These are phyloP conservation scores for Myriosclerotinia duriaeana DNA, from an alignment of 2,329 filamentous ascomycete genomes.

Conservation along the genomic window DNA sequence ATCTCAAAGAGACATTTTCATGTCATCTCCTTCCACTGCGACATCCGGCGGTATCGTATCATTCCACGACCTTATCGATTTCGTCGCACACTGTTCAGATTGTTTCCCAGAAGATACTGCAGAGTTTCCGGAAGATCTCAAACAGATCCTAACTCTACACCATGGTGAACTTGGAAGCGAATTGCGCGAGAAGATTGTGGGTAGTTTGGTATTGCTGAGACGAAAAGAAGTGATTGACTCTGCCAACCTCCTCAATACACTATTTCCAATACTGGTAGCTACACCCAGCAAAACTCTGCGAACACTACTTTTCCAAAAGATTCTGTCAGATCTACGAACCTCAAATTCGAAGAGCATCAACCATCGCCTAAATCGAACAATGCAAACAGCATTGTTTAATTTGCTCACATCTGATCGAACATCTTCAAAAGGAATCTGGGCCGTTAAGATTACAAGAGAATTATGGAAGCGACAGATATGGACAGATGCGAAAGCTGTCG, in stretches of 20 bases:
- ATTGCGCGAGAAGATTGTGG: conserved; percentile 89
- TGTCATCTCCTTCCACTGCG: conserved; percentile 75
- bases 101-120: conserved; percentile 82
- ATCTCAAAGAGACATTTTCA: conserved; percentile 86
- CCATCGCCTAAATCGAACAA: conserved; percentile 87
- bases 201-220: conserved; percentile 79
- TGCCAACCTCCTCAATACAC: conserved; percentile 74
- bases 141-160: conserved; percentile 75
- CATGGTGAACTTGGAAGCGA: conserved; percentile 81
- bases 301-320: conserved; percentile 81
- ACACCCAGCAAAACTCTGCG: conserved; percentile 89
- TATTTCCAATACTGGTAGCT: conserved; percentile 93
- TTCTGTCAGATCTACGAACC: conserved; percentile 83
- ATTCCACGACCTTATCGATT: conserved; percentile 87
- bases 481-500: conserved; percentile 92
- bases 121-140: conserved; percentile 76
- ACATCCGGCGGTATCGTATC: conserved; percentile 77
- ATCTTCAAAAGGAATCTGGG: conserved; percentile 88
- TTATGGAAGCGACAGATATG: conserved; percentile 96
- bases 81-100: conserved; percentile 90
- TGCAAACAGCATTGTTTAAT: conserved; percentile 92
- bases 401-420: conserved; percentile 81
- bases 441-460: conserved; percentile 91
- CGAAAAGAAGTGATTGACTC: conserved; percentile 94
- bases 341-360: conserved; percentile 86